Conservation (phyloP, 1,284 basidiomycete species). For the Ustilago vetiveriae region DNA sequence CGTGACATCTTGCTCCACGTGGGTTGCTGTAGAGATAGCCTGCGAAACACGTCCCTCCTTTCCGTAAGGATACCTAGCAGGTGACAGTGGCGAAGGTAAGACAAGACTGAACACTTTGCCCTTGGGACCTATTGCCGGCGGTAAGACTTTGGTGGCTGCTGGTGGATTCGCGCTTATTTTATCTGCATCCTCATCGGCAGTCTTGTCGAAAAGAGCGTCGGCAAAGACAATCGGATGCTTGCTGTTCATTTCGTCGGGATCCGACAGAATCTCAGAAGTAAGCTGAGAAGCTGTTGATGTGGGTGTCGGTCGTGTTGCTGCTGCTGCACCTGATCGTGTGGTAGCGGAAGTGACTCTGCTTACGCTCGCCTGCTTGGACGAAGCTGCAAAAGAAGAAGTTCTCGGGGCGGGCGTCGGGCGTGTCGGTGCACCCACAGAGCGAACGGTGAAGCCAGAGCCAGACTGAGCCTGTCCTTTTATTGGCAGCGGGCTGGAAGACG, state of each 20-base stretch:
- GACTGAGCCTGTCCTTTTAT: neutral
- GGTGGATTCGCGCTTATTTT: neutral
- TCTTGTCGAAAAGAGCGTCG: constrained; percentile 15
- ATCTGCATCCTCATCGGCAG: neutral
- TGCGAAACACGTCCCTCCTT: constrained; percentile 17
- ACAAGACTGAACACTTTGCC: constrained; percentile 46
- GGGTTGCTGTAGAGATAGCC: neutral
- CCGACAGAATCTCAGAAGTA: constrained; percentile 3
- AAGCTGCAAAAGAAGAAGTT: constrained; percentile 7
- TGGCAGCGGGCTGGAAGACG: neutral
- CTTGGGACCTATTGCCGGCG: constrained; percentile 35
- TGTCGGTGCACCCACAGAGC: no score
- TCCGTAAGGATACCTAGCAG: constrained; percentile 44
- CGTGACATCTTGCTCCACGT: no score
- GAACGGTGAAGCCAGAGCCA: no score
- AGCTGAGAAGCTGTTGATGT: neutral
- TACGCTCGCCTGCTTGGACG: constrained; percentile 13
- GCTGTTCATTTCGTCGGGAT: neutral
- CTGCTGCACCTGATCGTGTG: neutral
- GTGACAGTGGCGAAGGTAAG: constrained; percentile 35
- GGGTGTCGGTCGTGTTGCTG: neutral
- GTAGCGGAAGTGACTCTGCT: constrained; percentile 8
- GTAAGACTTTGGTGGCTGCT: constrained; percentile 1
- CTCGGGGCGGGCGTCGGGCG: constrained; percentile 8
- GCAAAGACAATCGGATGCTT: constrained; percentile 27